Base-by-base conservation (phyloP, 2,329 filamentous ascomycete species). In the Orbilia ellipsospora region DNA sequence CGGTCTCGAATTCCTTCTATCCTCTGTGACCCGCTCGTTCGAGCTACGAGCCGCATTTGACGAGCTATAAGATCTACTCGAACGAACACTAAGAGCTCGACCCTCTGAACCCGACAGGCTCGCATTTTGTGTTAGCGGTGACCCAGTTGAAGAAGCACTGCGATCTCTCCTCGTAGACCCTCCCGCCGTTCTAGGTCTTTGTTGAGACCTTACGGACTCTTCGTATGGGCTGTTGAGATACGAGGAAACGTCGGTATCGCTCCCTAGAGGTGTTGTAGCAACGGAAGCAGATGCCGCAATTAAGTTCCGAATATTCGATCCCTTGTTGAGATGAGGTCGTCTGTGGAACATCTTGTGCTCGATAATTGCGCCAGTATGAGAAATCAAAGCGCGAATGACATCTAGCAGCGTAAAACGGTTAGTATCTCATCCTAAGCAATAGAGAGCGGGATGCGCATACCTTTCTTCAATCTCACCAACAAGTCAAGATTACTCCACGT, bases 401-500 rank as follows among this genome's bases (percentile, higher is more conserved):
- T 96, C 77, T 78, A 52, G 1, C 15, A 16, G 16, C 2, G 4
- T 4, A 18, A 31, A n/a, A 31, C 15, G 4, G 13, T 63, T 26
- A 48, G 18, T 16, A 42, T 62, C 61, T 7, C 23, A 6, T 18
- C 48, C 4, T 16, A 6, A 56, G 5, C 3, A 44, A 12, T 40
- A 26, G 3, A 36, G 3, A 13, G 44, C 23, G 50, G 18, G 12
- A 18, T 0, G 15, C 28, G 56, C 68, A n/a, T 78, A 79, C 78
- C 94, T 81, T 94, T 96, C 84, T 99, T 98, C 64, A 99, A 86
- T 13, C 93, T 91, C 56, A 98, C 86, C 0, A 94, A 94, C 8
- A 99, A 88, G 80, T 99, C 95, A 5, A 99, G 87, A 81, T 98
- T 99, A 5, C 93, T 97, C 95, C 95, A 99, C 7, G 94, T 98